Evolutionary conservation across 139 green algal species (phyloP), one percentile per base, ranked within the genome.

Genomic region (Chlamydomonas sphaeroides): DNA sequence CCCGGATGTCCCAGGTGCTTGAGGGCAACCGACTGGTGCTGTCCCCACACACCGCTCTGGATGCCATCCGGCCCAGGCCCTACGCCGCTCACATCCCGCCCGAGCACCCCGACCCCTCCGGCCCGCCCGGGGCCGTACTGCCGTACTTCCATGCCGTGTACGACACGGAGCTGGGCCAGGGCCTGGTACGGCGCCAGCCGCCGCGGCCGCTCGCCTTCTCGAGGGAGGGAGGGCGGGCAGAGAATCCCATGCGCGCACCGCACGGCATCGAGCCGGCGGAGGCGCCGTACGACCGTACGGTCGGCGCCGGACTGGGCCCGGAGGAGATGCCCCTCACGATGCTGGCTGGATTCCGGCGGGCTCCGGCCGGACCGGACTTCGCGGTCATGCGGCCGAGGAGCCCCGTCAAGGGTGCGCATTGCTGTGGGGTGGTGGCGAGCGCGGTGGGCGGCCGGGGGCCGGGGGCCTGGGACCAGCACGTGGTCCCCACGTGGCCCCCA

Each of bases 321-420:
- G 85, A 89, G 30, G 85, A 89, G 45, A 57, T 89, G 39, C 38
- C 85, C 28, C 85, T 89, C 32, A 68, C 36, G 0, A 53, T 41
- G 28, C 78, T 89, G 65, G 85, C 85, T 17, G 85, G 85, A 0
- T 75, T 84, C 45, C 65, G 53, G 21, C 26, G 63, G 4, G 63
- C 69, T 41, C 78, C 65, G 1, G 67, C 53, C 5, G 71, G 28
- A 0, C 70, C 79, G 20, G 71, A 89, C 65, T 89, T 89, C 57
- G 73, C 23, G 1, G n/a, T n/a, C n/a, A n/a, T n/a, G n/a, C n/a
- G n/a, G n/a, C n/a, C n/a, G n/a, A n/a, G n/a, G n/a, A n/a, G n/a
- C n/a, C n/a, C n/a, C n/a, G n/a, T n/a, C n/a, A n/a, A n/a, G n/a
- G n/a, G n/a, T n/a, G n/a, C n/a, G n/a, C n/a, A n/a, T n/a, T n/a